Evolutionary conservation across 371 early-diverging fungal species (phyloP), one percentile per base, ranked within the genome.

Genomic region (Dichotomocladium elegans): DNA sequence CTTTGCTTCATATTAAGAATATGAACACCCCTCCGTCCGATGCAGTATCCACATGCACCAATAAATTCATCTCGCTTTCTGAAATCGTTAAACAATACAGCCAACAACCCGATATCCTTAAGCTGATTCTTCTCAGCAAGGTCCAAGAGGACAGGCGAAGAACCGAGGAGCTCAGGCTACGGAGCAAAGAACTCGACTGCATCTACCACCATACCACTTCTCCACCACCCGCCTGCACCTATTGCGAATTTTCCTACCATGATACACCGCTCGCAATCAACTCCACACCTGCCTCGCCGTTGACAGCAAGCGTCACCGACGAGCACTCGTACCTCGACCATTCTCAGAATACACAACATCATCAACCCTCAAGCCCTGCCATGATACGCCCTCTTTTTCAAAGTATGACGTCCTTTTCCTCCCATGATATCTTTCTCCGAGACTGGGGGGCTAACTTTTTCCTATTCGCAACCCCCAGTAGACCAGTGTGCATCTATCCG

Each of bases 141-240:
- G 72, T 72, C 2, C 70, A 77, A 49, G 78, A 77, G 46, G 78
- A 77, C 45, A 62, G 66, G 31, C 74, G 78, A 34, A 64, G 64
- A 56, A 66, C 77, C 3, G 77, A 76, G 33, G 77, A 76, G 54
- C 68, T 72, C 1, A 63, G 63, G 33, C 57, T 74, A 47, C 68
- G 70, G 45, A 61, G 66, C 44, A 61, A 61, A 53, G 70, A 76
- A 57, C 50, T 76, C 33, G 68, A 70, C 52, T 47, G 46, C 25
- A 26, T 46, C 11, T 33, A 44, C 14, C 53, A 44, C 19, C 42
- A 53, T 37, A n/a, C 37, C n/a, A 17, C 37, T 4, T 37, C 37
- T 15, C 6, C 35, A 3, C 35, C 35, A n/a, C n/a, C n/a, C n/a
- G n/a, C n/a, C n/a, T n/a, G n/a, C n/a, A n/a, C n/a, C n/a, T n/a